These are phyloP conservation scores for Umbelopsis sp. DNA, from an alignment of 192 early-diverging fungal species.

Conservation along the genomic window DNA sequence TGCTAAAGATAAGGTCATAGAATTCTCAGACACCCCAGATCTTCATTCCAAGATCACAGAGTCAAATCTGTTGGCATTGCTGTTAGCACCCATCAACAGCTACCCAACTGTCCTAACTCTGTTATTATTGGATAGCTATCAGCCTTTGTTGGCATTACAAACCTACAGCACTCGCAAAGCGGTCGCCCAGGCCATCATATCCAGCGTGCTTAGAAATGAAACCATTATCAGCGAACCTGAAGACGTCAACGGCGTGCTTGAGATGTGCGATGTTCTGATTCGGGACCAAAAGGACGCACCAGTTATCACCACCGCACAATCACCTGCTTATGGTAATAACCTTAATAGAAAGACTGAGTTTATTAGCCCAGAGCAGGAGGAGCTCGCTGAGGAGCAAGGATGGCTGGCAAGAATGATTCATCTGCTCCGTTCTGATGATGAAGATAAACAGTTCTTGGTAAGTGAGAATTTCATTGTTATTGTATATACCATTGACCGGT, in stretches of 20 bases:
- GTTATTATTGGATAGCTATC: slow-evolving; percentile 78
- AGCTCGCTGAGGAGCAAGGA: slow-evolving; percentile 91
- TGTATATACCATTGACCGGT: too few species aligned
- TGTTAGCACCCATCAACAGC: slow-evolving; percentile 81
- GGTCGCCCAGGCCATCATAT: slow-evolving; percentile 79
- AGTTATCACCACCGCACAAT: slow-evolving; percentile 32
- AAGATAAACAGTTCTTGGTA: slow-evolving; percentile 79
- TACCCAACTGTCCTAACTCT: slow-evolving; percentile 70
- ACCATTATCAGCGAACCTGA: slow-evolving; percentile 68
- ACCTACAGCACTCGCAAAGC: slow-evolving; percentile 81
- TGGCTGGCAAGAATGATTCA: slow-evolving; percentile 82
- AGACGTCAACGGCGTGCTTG: slow-evolving; percentile 80
- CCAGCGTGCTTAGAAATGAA: slow-evolving; percentile 68
- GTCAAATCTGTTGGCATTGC: slow-evolving; percentile 78
- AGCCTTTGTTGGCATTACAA: slow-evolving; percentile 82
- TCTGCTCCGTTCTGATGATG: slow-evolving; percentile 69
- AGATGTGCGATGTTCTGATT: slow-evolving; percentile 79
- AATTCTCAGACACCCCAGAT: slow-evolving; percentile 66
- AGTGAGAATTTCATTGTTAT: neutral
- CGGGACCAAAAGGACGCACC: slow-evolving; percentile 79
- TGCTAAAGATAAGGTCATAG: slow-evolving; percentile 77
- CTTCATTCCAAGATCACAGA: slow-evolving; percentile 70
- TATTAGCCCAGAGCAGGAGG: slow-evolving; percentile 78
- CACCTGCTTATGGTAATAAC: slow-evolving; percentile 32
- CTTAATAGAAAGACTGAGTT: slow-evolving; percentile 45